Evolutionary conservation across 2,329 filamentous ascomycete genomes (phyloP).

Genomic region (Curvularia spicifera): DNA sequence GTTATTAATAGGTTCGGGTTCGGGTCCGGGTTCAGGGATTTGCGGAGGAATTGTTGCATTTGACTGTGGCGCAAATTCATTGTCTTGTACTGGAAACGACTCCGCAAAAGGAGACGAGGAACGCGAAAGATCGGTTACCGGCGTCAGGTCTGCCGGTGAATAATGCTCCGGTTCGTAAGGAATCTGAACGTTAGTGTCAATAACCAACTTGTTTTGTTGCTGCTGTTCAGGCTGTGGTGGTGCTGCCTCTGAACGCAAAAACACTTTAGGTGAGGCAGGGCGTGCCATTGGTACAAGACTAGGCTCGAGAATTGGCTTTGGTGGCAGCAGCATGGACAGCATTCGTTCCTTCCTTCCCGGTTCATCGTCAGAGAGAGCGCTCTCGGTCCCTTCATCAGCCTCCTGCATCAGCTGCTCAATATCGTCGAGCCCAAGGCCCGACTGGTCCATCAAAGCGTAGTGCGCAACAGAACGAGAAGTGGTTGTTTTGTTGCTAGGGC

Average conservation of each 20-base stretch:
- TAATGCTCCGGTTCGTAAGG: constrained; percentile 18
- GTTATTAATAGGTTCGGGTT: background rate
- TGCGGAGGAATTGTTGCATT: background rate
- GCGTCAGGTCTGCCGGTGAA: constrained; percentile 39
- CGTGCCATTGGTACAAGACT: constrained; percentile 34
- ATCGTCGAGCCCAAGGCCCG: constrained; percentile 53
- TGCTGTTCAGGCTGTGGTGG: constrained; percentile 22
- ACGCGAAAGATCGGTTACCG: constrained; percentile 45
- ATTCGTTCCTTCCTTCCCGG: constrained; percentile 39
- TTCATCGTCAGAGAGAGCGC: constrained; percentile 30
- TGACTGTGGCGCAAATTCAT: constrained; percentile 9
- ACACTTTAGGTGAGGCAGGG: constrained; percentile 49
- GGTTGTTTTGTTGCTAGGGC: constrained; percentile 42
- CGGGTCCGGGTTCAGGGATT: background rate
- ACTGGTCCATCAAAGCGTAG: constrained; percentile 63
- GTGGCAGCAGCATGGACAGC: constrained; percentile 50
- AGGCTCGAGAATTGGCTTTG: constrained; percentile 43
- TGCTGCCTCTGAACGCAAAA: constrained; percentile 31
- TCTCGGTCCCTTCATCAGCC: constrained; percentile 38
- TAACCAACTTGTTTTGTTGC: constrained; percentile 24
- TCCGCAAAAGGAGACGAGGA: constrained; percentile 37
- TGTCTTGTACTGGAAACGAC: constrained; percentile 21
- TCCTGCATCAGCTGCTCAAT: constrained; percentile 57
- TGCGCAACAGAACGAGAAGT: constrained; percentile 59
- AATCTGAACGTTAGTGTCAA: constrained; percentile 31